These are phyloP conservation scores for Phytophthora macrochlamydospora DNA, from an alignment of 352 stramenopile species.

Conservation along the genomic window DNA sequence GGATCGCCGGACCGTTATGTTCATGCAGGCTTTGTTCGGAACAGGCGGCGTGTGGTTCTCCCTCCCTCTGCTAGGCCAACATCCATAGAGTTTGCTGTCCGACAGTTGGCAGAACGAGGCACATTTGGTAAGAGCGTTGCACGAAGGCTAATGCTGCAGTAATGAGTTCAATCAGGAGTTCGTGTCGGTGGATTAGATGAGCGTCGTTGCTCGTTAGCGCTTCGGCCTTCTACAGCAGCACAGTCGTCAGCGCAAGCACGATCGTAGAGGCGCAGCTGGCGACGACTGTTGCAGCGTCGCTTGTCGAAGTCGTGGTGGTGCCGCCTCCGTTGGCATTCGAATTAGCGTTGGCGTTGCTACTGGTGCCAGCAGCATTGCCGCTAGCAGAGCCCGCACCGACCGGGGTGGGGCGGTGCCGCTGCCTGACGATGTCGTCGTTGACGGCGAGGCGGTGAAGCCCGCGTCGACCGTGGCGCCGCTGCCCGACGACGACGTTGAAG, in stretches of 20 bases:
- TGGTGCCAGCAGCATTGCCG: neutral
- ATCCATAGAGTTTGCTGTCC: no score
- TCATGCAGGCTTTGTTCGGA: no score
- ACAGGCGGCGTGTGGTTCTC: no score
- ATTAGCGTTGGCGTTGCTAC: neutral
- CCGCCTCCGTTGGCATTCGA: neutral
- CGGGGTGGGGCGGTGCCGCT: neutral
- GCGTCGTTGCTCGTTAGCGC: neutral
- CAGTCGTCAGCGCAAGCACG: neutral
- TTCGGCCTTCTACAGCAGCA: neutral
- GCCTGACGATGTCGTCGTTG: neutral
- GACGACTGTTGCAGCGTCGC: conserved; percentile 1
- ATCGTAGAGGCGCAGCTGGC: conserved; percentile 1
- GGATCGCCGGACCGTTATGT: no score
- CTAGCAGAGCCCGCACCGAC: neutral
- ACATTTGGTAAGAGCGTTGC: no score
- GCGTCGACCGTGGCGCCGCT: neutral
- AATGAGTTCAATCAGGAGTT: neutral
- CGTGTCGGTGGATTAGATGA: neutral
- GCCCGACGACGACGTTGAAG: conserved; percentile 1
- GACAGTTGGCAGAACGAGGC: no score
- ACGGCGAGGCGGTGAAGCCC: no score
- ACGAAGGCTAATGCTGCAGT: no score
- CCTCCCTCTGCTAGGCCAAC: no score
- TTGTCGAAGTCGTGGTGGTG: conserved; percentile 7